Conservation (phyloP, 805 yeast genomes). For the Sugiyamaella qingdaonensis region DNA sequence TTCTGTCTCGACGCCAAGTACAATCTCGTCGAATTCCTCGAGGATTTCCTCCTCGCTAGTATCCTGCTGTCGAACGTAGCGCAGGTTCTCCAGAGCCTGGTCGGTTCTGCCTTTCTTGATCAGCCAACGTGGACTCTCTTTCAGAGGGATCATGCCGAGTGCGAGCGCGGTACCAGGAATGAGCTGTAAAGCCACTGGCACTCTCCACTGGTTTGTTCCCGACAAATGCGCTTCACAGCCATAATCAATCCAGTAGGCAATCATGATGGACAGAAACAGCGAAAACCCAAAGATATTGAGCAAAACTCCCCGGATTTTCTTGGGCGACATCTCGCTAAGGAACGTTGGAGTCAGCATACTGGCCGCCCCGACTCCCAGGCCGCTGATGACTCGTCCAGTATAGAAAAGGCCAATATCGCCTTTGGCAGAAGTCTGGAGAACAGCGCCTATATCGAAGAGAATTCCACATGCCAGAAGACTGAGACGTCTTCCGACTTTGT, state of each 20-base stretch:
- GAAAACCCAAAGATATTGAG: slow-evolving; percentile 67
- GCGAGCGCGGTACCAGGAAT: slow-evolving; percentile 79
- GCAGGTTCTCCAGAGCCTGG: slow-evolving; percentile 59
- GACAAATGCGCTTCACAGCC: slow-evolving; percentile 18
- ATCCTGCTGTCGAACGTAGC: slow-evolving; percentile 56
- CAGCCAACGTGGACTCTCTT: slow-evolving; percentile 76
- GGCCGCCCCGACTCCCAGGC: slow-evolving; percentile 72
- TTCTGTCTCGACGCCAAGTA: slow-evolving; percentile 51
- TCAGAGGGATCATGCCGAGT: slow-evolving; percentile 64
- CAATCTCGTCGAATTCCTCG: slow-evolving; percentile 42
- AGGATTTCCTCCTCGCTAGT: slow-evolving; percentile 32
- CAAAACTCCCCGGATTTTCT: slow-evolving; percentile 66
- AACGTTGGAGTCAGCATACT: slow-evolving; percentile 73
- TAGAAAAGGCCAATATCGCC: slow-evolving; percentile 48
- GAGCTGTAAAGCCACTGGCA: slow-evolving; percentile 74
- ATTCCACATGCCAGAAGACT: slow-evolving; percentile 60
- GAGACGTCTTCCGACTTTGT: slow-evolving; percentile 64
- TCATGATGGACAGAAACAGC: slow-evolving; percentile 51
- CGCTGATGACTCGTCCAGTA: slow-evolving; percentile 69
- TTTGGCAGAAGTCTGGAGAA: slow-evolving; percentile 58
- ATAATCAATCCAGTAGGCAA: slow-evolving; percentile 49
- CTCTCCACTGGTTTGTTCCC: slow-evolving; percentile 39
- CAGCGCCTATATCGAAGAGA: slow-evolving; percentile 66
- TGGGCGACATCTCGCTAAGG: slow-evolving; percentile 74
- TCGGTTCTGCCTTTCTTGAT: slow-evolving; percentile 62